These are phyloP conservation scores for Myriangium duriaei DNA, from an alignment of 2,329 filamentous ascomycete species.

Conservation along the genomic window DNA sequence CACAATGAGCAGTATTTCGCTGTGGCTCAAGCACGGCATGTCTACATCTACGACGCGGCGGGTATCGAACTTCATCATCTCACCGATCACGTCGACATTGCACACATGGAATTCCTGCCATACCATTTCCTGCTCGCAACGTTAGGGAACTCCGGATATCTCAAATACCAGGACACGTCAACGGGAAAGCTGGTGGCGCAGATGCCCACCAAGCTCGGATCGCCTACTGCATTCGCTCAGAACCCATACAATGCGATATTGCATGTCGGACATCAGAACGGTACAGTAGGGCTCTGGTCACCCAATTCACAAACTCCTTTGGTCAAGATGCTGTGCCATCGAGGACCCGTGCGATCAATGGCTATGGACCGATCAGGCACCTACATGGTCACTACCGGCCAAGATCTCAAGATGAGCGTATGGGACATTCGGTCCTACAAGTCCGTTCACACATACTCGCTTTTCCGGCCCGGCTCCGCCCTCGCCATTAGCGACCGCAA, in stretches of 20 bases:
- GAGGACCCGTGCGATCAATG: conserved; percentile 73
- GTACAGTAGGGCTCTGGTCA: conserved; percentile 89
- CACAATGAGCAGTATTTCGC: conserved; percentile 94
- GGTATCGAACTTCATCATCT: conserved; percentile 89
- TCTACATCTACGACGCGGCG: conserved; percentile 88
- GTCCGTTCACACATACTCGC: conserved; percentile 81
- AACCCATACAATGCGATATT: conserved; percentile 89
- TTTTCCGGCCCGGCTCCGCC: conserved; percentile 67
- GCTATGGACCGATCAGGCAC: conserved; percentile 79
- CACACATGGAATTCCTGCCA: conserved; percentile 87
- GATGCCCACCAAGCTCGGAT: conserved; percentile 70
- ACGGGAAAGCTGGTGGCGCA: conserved; percentile 83
- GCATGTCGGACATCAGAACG: conserved; percentile 89
- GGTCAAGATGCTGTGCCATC: conserved; percentile 82
- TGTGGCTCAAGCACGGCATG: conserved; percentile 89
- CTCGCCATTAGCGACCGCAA: conserved; percentile 81
- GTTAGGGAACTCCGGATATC: conserved; percentile 65
- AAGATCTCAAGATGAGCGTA: conserved; percentile 82
- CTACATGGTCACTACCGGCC: conserved; percentile 90
- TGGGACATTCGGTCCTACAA: conserved; percentile 95
- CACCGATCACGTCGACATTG: conserved; percentile 79
- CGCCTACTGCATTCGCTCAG: conserved; percentile 70
- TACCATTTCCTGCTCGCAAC: conserved; percentile 92
- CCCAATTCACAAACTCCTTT: conserved; percentile 77
- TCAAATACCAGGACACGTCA: conserved; percentile 92